These are phyloP conservation scores for Ophiostoma quercus DNA, from an alignment of 2,329 filamentous ascomycete species.

Conservation along the genomic window DNA sequence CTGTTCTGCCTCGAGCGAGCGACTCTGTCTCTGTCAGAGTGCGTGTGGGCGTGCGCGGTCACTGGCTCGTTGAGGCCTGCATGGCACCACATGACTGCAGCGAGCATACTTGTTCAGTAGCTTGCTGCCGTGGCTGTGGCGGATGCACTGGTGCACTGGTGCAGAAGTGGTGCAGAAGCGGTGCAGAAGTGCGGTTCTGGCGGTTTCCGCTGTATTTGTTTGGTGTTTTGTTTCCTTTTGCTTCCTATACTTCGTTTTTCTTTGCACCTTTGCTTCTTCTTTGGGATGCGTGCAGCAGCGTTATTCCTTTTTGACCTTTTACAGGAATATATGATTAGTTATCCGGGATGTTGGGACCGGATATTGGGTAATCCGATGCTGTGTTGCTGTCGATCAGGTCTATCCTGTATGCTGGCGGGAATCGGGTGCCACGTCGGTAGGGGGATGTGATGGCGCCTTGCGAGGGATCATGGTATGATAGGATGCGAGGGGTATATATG, in stretches of 20 bases:
- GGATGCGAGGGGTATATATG: background rate
- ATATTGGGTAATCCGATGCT: background rate
- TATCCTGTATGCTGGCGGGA: background rate
- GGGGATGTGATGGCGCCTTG: background rate
- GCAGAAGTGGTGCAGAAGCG: background rate
- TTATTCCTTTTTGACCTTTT: background rate
- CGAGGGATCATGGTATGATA: background rate
- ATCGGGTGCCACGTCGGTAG: background rate
- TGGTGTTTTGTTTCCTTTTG: background rate
- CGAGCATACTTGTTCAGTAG: background rate
- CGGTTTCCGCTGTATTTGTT: background rate
- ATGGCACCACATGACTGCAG: background rate
- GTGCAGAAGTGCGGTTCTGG: too few species aligned
- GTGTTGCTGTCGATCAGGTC: background rate
- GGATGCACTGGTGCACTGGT: background rate
- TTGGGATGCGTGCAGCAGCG: background rate
- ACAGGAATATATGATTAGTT: background rate
- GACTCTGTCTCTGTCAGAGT: background rate
- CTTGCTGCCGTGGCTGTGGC: background rate
- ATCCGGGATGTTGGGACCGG: background rate
- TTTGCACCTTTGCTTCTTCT: background rate
- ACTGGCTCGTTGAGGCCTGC: background rate
- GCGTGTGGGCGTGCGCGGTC: background rate
- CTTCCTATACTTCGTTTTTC: background rate
- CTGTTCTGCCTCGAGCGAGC: background rate